Conservation (phyloP, 768 basidiomycete genomes). For the Termitomyces bulborhizus region DNA sequence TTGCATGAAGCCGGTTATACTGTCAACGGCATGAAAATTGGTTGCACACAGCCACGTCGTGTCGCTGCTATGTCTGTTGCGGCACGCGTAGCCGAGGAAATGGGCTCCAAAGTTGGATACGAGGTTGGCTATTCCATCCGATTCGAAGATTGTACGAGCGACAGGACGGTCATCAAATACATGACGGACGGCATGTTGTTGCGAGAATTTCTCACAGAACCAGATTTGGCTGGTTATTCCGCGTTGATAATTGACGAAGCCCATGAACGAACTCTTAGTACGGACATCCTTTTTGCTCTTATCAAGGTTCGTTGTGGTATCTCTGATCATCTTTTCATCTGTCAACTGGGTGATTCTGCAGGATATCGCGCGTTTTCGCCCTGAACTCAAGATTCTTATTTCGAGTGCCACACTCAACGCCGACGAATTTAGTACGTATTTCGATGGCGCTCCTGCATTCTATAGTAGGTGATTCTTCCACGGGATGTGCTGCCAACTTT, state of each 20-base stretch:
- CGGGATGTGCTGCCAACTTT: background rate
- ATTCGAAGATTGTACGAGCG: conserved; percentile 98
- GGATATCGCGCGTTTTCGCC: conserved; percentile 96
- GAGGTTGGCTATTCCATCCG: conserved; percentile 99
- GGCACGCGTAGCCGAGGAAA: conserved; percentile 97
- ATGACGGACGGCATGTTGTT: conserved; percentile 99
- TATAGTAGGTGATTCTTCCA: conserved; percentile 50
- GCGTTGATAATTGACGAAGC: conserved; percentile 98
- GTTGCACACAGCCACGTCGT: conserved; percentile 96
- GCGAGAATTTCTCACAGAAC: conserved; percentile 95
- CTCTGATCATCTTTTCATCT: conserved; percentile 17
- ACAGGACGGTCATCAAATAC: conserved; percentile 98
- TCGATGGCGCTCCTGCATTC: conserved; percentile 94
- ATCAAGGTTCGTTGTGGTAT: conserved; percentile 75
- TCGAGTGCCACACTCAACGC: conserved; percentile 98
- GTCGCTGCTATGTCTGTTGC: conserved; percentile 99
- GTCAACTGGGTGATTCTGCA: conserved; percentile 27
- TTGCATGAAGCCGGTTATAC: conserved; percentile 97
- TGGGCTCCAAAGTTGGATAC: conserved; percentile 94
- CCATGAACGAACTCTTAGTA: conserved; percentile 95
- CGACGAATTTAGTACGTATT: conserved; percentile 96
- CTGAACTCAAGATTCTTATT: conserved; percentile 88
- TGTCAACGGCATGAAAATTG: conserved; percentile 78
- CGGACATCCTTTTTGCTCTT: conserved; percentile 96
- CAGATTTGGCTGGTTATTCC: conserved; percentile 91